Evolutionary conservation across 192 early-diverging fungal species (phyloP).

Genomic region (Coemansia sp.): DNA sequence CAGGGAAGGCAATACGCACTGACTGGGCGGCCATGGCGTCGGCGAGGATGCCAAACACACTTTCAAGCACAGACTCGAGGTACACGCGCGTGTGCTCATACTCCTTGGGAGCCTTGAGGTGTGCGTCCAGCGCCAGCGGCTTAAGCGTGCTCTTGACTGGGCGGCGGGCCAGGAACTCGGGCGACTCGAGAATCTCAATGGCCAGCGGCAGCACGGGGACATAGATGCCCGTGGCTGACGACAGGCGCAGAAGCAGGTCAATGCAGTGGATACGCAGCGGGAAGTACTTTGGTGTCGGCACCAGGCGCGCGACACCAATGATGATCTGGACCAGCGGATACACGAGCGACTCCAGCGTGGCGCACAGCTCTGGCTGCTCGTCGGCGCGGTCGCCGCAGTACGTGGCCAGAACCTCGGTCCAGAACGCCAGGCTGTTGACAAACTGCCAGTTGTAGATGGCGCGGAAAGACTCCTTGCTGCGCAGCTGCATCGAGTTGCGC

Average conservation of each 20-base stretch:
- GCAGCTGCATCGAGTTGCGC: slow-evolving; percentile 81
- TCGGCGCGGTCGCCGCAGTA: slow-evolving; percentile 62
- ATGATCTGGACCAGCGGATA: slow-evolving; percentile 88
- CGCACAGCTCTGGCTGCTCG: slow-evolving; percentile 47
- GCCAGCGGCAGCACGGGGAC: slow-evolving; percentile 82
- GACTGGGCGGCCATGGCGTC: slow-evolving; percentile 73
- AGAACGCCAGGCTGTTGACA: slow-evolving; percentile 87
- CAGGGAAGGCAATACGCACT: slow-evolving; percentile 89
- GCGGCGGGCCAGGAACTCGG: slow-evolving; percentile 67
- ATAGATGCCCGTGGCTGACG: slow-evolving; percentile 63
- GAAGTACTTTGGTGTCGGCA: slow-evolving; percentile 87
- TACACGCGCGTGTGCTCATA: slow-evolving; percentile 85
- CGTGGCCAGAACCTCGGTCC: slow-evolving; percentile 78
- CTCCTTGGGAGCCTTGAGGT: slow-evolving; percentile 76
- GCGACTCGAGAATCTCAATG: slow-evolving; percentile 77
- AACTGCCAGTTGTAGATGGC: slow-evolving; percentile 98
- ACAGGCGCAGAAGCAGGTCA: slow-evolving; percentile 67
- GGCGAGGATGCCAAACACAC: slow-evolving; percentile 68
- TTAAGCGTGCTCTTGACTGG: slow-evolving; percentile 80
- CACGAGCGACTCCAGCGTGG: slow-evolving; percentile 66
- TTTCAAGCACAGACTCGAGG: slow-evolving; percentile 78
- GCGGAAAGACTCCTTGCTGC: slow-evolving; percentile 85
- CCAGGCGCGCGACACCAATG: slow-evolving; percentile 73
- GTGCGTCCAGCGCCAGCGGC: slow-evolving; percentile 75
- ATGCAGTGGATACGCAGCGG: slow-evolving; percentile 90